Conservation (phyloP, 345 rosid genomes). For the Moringa oleifera region DNA sequence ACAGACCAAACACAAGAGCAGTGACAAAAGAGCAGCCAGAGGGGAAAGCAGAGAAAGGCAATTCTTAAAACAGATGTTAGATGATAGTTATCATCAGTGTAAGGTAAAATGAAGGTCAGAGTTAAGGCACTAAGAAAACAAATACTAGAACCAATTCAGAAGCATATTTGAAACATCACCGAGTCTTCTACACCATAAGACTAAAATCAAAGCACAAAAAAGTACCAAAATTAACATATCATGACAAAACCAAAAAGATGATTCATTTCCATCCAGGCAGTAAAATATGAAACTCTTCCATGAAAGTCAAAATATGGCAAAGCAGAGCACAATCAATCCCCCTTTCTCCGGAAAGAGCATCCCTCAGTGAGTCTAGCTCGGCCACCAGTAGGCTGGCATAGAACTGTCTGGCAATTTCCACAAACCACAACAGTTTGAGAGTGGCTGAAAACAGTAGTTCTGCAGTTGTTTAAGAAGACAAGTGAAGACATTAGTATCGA, state of each 20-base stretch:
- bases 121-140: too few species aligned
- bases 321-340: slow-evolving; percentile 22
- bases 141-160: background rate
- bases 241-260: slow-evolving; percentile 3
- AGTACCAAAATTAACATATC: slow-evolving; percentile 5
- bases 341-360: slow-evolving; percentile 67
- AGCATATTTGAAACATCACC: background rate
- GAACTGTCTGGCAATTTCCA: slow-evolving; percentile 66
- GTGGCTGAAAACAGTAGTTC: slow-evolving; percentile 75
- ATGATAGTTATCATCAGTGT: too few species aligned
- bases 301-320: background rate
- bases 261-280: background rate
- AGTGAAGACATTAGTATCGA: background rate
- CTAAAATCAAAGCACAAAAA: background rate
- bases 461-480: slow-evolving; percentile 19
- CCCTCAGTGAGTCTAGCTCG: slow-evolving; percentile 64
- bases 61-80: too few species aligned
- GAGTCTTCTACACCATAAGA: slow-evolving; percentile 1
- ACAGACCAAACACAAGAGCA: too few species aligned
- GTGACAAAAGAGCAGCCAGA: too few species aligned
- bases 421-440: slow-evolving; percentile 75
- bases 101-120: too few species aligned
- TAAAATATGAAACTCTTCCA: background rate
- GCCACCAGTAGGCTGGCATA: slow-evolving; percentile 79
- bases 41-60: too few species aligned